Evolutionary conservation across 1,284 basidiomycete genomes (phyloP), one percentile per base, ranked within the genome.

Genomic region (Ustilago trichophora): DNA sequence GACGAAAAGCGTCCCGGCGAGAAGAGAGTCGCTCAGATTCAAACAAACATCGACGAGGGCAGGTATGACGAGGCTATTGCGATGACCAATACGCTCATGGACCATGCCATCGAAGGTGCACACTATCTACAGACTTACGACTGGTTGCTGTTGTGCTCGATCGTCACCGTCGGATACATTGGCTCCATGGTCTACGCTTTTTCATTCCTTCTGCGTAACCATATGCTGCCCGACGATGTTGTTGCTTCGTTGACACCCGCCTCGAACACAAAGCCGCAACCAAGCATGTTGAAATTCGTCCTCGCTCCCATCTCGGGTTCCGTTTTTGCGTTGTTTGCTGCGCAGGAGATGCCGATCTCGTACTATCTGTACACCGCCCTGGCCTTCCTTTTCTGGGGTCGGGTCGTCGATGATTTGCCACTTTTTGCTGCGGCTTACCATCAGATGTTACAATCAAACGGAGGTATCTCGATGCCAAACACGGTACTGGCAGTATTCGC

Each of bases 51-150:
- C 42, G 50, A 59, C 0, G 31, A 76, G 3, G 80, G 83, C 15
- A 68, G 84, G 4, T 89, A 86, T 83, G 69, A 78, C 15, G 78
- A 84, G 11, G 87, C 87, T 0, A 85, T 89, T 13, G 66, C 76
- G 16, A 77, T 82, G 24, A 87, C 88, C 7, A 80, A 84, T 2
- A 80, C 85, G 19, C 83, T 92, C 12, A 89, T 91, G 48, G 74
- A 84, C 26, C 74, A 83, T 13, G 85, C 86, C 4, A 83, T 93
- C 3, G 82, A 85, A 41, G 92, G 91, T 0, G 83, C 92, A 18
- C 86, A 87, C 37, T 94, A 94, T 78, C 85, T 94, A 6, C 90
- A 93, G 80, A 92, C 90, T 24, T 89, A 93, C 77, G 91, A 94
- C 75, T 88, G 90, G 35, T 84, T 87, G 26, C 82, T 92, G 36